phyloP scores from a whole-genome alignment of 257 asterid genomes.

The Dorcoceras hygrometricum region DNA sequence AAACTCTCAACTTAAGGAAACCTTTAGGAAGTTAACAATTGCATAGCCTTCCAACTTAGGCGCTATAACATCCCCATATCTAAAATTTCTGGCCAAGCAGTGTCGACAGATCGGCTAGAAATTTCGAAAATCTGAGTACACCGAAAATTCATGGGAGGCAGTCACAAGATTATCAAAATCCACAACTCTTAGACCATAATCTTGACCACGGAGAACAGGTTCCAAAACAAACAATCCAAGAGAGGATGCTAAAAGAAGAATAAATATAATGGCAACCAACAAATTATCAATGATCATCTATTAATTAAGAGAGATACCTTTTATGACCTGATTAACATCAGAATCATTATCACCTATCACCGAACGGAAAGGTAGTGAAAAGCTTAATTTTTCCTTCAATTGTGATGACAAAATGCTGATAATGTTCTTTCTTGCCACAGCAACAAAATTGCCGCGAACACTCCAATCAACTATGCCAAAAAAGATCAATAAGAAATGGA shows the following conservation, averaged over 20 bases:
- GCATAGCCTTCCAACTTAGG: slow-evolving; percentile 2
- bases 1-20: background rate
- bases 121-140: background rate
- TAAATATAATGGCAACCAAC: background rate
- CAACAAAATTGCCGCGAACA: slow-evolving; percentile 56
- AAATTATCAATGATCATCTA: background rate
- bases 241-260: slow-evolving; percentile 20
- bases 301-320: slow-evolving; percentile 34
- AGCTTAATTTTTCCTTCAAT: slow-evolving; percentile 54
- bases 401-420: slow-evolving; percentile 59
- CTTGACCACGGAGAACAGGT: background rate
- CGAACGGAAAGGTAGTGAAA: slow-evolving; percentile 49
- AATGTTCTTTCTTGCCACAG: slow-evolving; percentile 60
- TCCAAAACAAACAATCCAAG: slow-evolving; percentile 14
- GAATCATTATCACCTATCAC: slow-evolving; percentile 43
- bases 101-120: slow-evolving; percentile 23
- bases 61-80: slow-evolving; percentile 4
- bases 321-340: slow-evolving; percentile 40
- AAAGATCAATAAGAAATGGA: slow-evolving; percentile 23
- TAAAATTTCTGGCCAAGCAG: slow-evolving; percentile 19
- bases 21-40: slow-evolving; percentile 11
- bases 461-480: slow-evolving; percentile 84
- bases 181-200: slow-evolving; percentile 15
- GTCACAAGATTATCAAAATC: background rate
- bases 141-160: background rate